Percentiles rank a stretch among this genome's conserved stretches.
These are phyloP conservation scores for Cercis canadensis DNA, from an alignment of 306 rosid genomes.

Conservation along the genomic window DNA sequence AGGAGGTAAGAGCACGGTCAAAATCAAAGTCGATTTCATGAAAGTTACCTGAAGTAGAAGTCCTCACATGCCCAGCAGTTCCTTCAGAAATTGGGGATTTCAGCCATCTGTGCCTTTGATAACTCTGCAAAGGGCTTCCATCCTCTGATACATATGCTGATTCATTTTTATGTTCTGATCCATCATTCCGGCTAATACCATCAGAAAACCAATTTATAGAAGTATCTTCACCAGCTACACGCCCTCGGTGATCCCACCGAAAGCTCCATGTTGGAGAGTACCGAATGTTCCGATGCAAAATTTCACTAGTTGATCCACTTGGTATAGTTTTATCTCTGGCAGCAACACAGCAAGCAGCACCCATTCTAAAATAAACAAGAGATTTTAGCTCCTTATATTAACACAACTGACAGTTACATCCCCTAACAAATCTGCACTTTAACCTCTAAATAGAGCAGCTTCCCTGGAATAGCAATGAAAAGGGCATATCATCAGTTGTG, in stretches of 20 bases:
- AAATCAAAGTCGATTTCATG: slow-evolving; percentile 8
- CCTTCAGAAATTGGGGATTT: slow-evolving; percentile 43
- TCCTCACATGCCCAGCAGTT: slow-evolving; percentile 26
- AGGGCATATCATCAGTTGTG: slow-evolving; percentile 28
- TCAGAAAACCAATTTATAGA: slow-evolving; percentile 52
- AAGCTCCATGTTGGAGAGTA: slow-evolving; percentile 57
- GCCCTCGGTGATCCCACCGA: slow-evolving; percentile 55
- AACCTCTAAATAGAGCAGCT: slow-evolving; percentile 21
- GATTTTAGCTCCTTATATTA: slow-evolving; percentile 30
- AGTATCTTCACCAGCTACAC: slow-evolving; percentile 58
- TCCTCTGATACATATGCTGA: slow-evolving; percentile 39
- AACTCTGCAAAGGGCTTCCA: slow-evolving; percentile 46
- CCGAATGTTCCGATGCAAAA: slow-evolving; percentile 39
- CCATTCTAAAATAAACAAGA: slow-evolving; percentile 40
- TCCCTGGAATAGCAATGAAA: slow-evolving; percentile 27
- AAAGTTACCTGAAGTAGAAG: slow-evolving; percentile 46
- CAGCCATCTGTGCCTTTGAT: slow-evolving; percentile 35
- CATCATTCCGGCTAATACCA: slow-evolving; percentile 36
- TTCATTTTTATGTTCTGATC: slow-evolving; percentile 46
- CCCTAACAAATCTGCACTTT: slow-evolving; percentile 26
- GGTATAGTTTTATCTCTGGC: slow-evolving; percentile 45
- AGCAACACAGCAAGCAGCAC: slow-evolving; percentile 59
- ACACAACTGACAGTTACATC: slow-evolving; percentile 11
- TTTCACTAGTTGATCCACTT: slow-evolving; percentile 42
- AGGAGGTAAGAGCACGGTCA: background rate